Percentiles rank a stretch among this genome's conserved stretches.
Evolutionary conservation across 2,329 filamentous ascomycete species (phyloP).

Genomic region (Boeremia lycopersici): DNA sequence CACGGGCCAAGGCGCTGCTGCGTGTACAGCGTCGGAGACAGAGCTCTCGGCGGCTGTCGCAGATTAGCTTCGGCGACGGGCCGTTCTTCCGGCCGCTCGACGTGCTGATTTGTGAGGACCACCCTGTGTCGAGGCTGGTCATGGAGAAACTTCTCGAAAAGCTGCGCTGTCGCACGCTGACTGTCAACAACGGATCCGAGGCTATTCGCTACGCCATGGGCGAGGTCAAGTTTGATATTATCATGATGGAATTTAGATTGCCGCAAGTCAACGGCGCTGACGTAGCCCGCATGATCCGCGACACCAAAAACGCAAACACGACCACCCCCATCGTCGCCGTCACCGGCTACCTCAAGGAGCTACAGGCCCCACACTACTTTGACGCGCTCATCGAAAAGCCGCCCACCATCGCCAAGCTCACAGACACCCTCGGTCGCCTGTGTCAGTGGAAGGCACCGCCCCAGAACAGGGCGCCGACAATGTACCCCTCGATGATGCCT

Average conservation of each 20-base stretch:
- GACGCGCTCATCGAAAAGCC: constrained; percentile 96
- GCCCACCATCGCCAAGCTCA: constrained; percentile 88
- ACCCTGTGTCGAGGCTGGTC: constrained; percentile 95
- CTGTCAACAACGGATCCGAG: constrained; percentile 86
- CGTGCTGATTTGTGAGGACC: constrained; percentile 95
- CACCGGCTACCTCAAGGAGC: constrained; percentile 96
- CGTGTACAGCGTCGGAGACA: constrained; percentile 94
- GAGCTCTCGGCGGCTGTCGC: constrained; percentile 90
- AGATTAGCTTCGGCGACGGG: constrained; percentile 82
- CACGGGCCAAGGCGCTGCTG: constrained; percentile 85
- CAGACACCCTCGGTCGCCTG: constrained; percentile 82
- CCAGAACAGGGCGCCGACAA: constrained; percentile 58
- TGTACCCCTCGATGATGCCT: constrained; percentile 55
- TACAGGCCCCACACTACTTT: constrained; percentile 94
- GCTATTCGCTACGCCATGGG: constrained; percentile 93
- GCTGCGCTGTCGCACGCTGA: constrained; percentile 90
- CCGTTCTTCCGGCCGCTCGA: constrained; percentile 90
- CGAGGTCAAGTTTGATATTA: constrained; percentile 98
- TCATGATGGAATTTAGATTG: constrained; percentile 96
- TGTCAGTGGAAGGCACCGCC: constrained; percentile 92
- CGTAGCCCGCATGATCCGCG: constrained; percentile 95
- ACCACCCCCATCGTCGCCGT: constrained; percentile 96
- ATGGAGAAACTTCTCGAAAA: constrained; percentile 99
- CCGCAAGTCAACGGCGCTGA: constrained; percentile 95
- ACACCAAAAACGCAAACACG: constrained; percentile 93